phyloP scores from a whole-genome alignment of 345 rosid genomes.

The Euphorbia peplus region DNA sequence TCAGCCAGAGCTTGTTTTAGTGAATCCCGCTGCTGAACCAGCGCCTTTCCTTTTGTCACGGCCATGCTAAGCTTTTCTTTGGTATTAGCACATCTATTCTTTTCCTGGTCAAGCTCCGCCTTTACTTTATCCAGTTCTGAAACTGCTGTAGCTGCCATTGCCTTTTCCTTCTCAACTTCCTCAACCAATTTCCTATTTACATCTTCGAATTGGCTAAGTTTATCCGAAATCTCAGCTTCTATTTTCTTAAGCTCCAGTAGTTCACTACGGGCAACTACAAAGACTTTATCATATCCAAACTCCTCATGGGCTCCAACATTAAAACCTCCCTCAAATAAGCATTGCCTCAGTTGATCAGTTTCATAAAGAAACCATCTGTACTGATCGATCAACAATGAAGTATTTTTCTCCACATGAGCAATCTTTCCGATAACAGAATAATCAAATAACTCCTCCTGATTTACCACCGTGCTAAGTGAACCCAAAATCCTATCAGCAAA shows the following conservation, averaged over 20 bases:
- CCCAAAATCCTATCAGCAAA: slow-evolving; percentile 59
- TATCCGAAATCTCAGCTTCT: slow-evolving; percentile 47
- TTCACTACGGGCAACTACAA: slow-evolving; percentile 60
- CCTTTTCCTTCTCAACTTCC: slow-evolving; percentile 52
- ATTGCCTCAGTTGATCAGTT: slow-evolving; percentile 63
- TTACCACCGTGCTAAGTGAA: slow-evolving; percentile 52
- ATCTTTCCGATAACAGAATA: slow-evolving; percentile 47
- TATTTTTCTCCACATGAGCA: slow-evolving; percentile 54
- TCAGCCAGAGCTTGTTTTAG: slow-evolving; percentile 72
- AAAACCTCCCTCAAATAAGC: slow-evolving; percentile 44
- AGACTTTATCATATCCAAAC: slow-evolving; percentile 35
- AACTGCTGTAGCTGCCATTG: slow-evolving; percentile 33
- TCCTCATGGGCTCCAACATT: slow-evolving; percentile 53
- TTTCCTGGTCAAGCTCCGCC: slow-evolving; percentile 78
- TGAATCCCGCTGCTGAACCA: slow-evolving; percentile 88
- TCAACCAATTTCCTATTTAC: slow-evolving; percentile 58
- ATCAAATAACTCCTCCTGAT: slow-evolving; percentile 56
- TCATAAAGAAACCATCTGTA: slow-evolving; percentile 57
- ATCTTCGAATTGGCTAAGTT: slow-evolving; percentile 45
- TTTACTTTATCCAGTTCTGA: slow-evolving; percentile 51
- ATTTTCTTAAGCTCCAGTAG: slow-evolving; percentile 53
- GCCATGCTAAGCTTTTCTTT: slow-evolving; percentile 97
- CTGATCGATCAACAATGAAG: slow-evolving; percentile 51
- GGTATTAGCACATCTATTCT: slow-evolving; percentile 61
- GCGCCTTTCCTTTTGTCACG: slow-evolving; percentile 88